Conservation (phyloP, 345 rosid species). For the Fremontodendron californicum region DNA sequence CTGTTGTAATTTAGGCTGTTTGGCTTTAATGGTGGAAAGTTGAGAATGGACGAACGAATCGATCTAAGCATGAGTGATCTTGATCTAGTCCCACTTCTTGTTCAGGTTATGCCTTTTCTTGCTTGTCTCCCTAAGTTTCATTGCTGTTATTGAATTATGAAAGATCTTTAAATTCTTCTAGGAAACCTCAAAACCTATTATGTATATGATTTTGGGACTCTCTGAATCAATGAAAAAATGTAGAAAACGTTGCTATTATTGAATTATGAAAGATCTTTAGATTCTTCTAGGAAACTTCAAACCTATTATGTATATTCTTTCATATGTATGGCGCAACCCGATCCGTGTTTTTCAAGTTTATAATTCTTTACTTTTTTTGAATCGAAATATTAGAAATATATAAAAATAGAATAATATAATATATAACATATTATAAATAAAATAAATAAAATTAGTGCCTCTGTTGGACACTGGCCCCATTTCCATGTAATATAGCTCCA, state of each 20-base stretch:
- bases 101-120: slow-evolving; percentile 57
- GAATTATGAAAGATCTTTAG: background rate
- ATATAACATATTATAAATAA: too few species aligned
- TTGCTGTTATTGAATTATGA: slow-evolving; percentile 1
- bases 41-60: slow-evolving; percentile 93
- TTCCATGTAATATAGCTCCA: background rate
- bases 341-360: too few species aligned
- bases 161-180: background rate
- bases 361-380: too few species aligned
- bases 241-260: slow-evolving; percentile 11
- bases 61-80: slow-evolving; percentile 98
- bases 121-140: background rate
- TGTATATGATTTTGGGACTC: too few species aligned
- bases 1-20: slow-evolving; percentile 55
- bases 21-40: slow-evolving; percentile 77
- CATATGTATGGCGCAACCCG: too few species aligned
- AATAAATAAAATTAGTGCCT: too few species aligned
- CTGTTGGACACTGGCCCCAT: background rate
- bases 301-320: background rate
- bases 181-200: background rate
- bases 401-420: too few species aligned
- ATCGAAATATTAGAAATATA: too few species aligned
- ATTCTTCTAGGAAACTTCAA: background rate
- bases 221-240: too few species aligned
- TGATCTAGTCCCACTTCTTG: slow-evolving; percentile 84